Base-by-base conservation (phyloP, 2,329 filamentous ascomycete genomes). In the Fusarium napiforme region DNA sequence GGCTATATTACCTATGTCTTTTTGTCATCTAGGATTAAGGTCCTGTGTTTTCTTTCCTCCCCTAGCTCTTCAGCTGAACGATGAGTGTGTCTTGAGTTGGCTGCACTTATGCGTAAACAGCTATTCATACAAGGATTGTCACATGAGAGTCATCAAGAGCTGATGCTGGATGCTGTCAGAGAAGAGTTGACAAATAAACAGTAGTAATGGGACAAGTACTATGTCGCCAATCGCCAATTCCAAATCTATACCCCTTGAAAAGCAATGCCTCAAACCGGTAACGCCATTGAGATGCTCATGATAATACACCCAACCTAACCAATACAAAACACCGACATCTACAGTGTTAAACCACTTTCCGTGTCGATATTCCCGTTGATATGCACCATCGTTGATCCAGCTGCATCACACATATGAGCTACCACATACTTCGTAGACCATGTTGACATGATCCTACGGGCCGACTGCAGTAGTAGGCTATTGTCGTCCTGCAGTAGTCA, bases 251-350 rank as follows among this genome's bases (percentile, higher is more conserved):
- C 39, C 39, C 43, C 30, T 49, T 26, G n/a, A 40, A 45, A 64
- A 32, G 15, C 43, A 63, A 68, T 58, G 26, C 30, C 37, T 52
- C 37, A 32, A 69, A 28, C 60, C 65, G 26, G 11, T 61, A 74
- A 73, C 71, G 71, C 71, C 71, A 42, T 43, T 60, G n/a, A 73
- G 57, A 73, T 73, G 71, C 71, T 67, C 34, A 43, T 58, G n/a
- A 39, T 59, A 49, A 26, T 60, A 47, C 46, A 68, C 9, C 42
- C 30, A 56, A 57, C 36, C 32, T 66, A 55, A 43, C 32, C 62
- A 39, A 58, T 57, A 42, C 43, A 64, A 68, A 72, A 47, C 52
- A 36, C 45, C 16, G 15, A 34, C 32, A 26, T 40, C 50, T 28
- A 45, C 19, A 67, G 26, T n/a, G 30, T 43, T 53, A 23, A 10